Base-by-base conservation (phyloP, 352 stramenopile genomes). In the Phytophthora hybrid region DNA sequence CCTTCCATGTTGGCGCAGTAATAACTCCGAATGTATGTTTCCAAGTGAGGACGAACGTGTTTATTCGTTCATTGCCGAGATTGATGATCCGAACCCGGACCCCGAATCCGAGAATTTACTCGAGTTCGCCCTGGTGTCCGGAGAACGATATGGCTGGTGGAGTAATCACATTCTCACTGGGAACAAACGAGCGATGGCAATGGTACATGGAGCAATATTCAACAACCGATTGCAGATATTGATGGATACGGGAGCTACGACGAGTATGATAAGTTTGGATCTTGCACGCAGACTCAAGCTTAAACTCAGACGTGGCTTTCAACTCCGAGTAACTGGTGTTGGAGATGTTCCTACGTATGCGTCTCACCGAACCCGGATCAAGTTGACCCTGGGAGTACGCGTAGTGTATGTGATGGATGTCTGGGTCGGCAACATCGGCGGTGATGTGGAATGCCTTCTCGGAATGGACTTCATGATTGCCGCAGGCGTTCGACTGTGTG, bases 391-490 rank as follows among this genome's bases (percentile, higher is more conserved):
- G 8, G 66, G 77, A 7, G 4, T 63, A 11, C 53, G 60, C 1
- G 29, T 77, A 2, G 69, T 70, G 0, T 80, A 83, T 53, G 41
- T 65, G 10, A 65, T 52, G 11, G 46, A 66, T 47, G n/a, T 80
- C 3, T 80, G 66, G 77, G 41, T 67, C 5, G 67, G 59, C 0
- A 81, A 81, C 31, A 53, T 81, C 3, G 70, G 66, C 0, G 54
- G 70, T 11, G 70, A 67, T 3, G 41, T 79, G 13, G 66, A 81
- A 5, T 79, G 66, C n/a, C 56, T 83, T 1, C 63, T 83, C 0
- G 66, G 73, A 2, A 73, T 77, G 66, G 60, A 81, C 44, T 83
- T 81, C 59, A 82, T 80, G 71, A 26, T 71, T 4, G 18, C 52
- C 1, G 49, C 71, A 11, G 74, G 74, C 26, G 26, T 29, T 29